A percentile compares a stretch with the other conserved stretches of the same genome.
phyloP scores from a whole-genome alignment of 1,139 yeast species.

The Geotrichum fermentans region DNA sequence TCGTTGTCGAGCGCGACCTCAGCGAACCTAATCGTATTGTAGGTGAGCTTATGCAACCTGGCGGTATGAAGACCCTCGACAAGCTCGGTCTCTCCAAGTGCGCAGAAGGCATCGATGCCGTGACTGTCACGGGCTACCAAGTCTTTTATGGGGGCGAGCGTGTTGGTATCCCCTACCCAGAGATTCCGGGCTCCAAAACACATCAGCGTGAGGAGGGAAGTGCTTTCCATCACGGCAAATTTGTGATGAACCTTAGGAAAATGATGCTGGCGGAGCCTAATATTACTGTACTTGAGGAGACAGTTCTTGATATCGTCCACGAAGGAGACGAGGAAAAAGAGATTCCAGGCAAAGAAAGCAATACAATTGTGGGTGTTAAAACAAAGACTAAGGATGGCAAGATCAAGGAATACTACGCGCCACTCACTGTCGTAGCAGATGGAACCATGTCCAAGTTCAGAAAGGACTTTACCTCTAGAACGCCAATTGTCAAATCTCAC shows the following conservation, averaged over 20 bases:
- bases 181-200: slow-evolving; percentile 16
- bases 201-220: slow-evolving; percentile 51
- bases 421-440: slow-evolving; percentile 76
- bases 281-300: slow-evolving; percentile 75
- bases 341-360: background rate
- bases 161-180: slow-evolving; percentile 67
- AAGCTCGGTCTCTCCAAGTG: slow-evolving; percentile 79
- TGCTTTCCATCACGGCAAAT: slow-evolving; percentile 88
- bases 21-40: slow-evolving; percentile 90
- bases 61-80: slow-evolving; percentile 78
- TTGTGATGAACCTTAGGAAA: slow-evolving; percentile 66
- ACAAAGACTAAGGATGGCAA: slow-evolving; percentile 22
- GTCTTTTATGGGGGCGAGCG: slow-evolving; percentile 58
- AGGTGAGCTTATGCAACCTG: slow-evolving; percentile 95
- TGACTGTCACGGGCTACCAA: slow-evolving; percentile 73
- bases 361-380: slow-evolving; percentile 62
- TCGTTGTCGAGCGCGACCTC: slow-evolving; percentile 80
- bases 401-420: slow-evolving; percentile 45
- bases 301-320: slow-evolving; percentile 60
- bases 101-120: slow-evolving; percentile 76
- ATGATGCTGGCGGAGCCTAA: slow-evolving; percentile 56
- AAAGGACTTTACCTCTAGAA: slow-evolving; percentile 56
- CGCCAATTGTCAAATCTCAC: slow-evolving; percentile 71
- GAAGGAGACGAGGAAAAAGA: slow-evolving; percentile 39
- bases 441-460: slow-evolving; percentile 94